A percentile compares a stretch with the other conserved stretches of the same genome.
Conservation (phyloP, 192 early-diverging fungal genomes). For the Coemansia sp. region DNA sequence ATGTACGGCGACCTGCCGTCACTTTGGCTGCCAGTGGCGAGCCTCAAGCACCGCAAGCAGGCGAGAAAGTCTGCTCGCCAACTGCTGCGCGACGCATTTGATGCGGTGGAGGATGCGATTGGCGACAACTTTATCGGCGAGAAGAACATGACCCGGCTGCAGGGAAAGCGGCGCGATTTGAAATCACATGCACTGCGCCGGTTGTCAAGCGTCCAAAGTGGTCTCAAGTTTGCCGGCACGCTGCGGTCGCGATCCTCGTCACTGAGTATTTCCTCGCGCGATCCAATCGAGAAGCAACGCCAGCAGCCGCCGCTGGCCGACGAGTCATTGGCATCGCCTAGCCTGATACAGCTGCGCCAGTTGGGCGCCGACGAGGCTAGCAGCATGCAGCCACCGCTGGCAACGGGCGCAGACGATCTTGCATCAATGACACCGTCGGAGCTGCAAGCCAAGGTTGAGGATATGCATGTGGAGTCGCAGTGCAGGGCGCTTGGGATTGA, state of each 20-base stretch:
- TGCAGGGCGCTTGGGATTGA: conserved; percentile 36
- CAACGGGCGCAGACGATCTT: not conserved
- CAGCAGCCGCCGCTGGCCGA: not conserved
- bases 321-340: too few species aligned
- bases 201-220: not conserved
- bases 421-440: not conserved
- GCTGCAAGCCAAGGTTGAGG: conserved; percentile 24
- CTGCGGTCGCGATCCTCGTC: not conserved
- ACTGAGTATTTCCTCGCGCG: not conserved
- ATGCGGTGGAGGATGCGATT: conserved; percentile 13
- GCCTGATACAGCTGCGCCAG: too few species aligned
- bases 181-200: not conserved
- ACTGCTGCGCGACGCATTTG: conserved; percentile 11
- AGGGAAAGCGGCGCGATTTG: conserved; percentile 13
- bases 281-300: not conserved
- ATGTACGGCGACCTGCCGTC: conserved; percentile 46
- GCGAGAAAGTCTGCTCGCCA: conserved; percentile 13
- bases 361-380: too few species aligned
- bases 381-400: not conserved
- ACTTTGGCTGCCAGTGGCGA: conserved; percentile 42
- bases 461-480: conserved; percentile 26
- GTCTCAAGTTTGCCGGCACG: not conserved
- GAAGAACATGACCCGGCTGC: conserved; percentile 12
- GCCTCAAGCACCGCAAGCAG: conserved; percentile 25
- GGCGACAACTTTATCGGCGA: conserved; percentile 42